These are phyloP conservation scores for Debaryomycetaceae sp. DNA, from an alignment of 1,139 yeast species.

Conservation along the genomic window DNA sequence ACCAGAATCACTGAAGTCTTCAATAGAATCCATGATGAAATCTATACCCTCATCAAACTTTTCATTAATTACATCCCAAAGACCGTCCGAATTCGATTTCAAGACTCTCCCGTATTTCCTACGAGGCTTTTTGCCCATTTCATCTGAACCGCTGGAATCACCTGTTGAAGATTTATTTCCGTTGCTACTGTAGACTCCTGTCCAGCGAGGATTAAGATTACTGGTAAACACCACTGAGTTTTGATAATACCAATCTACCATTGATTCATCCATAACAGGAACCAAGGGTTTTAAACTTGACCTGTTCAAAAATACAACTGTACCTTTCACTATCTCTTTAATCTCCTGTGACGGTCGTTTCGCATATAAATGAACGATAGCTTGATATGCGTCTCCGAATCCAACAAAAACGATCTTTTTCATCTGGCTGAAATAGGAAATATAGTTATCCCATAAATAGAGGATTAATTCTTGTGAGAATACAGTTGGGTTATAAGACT, in stretches of 20 bases:
- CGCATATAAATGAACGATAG: constrained; percentile 83
- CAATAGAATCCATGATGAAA: constrained; percentile 73
- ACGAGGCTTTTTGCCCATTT: constrained; percentile 70
- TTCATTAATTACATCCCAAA: constrained; percentile 76
- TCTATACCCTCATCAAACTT: constrained; percentile 83
- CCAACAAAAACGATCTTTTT: constrained; percentile 79
- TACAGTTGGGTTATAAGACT: constrained; percentile 55
- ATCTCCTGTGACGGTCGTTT: constrained; percentile 63
- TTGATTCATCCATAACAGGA: constrained; percentile 83
- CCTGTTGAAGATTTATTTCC: constrained; percentile 13
- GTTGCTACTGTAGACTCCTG: constrained; percentile 27
- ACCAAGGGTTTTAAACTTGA: constrained; percentile 70
- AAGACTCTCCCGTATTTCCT: constrained; percentile 88
- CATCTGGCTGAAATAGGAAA: constrained; percentile 67
- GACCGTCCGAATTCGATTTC: constrained; percentile 66
- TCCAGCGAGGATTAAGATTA: constrained; percentile 77
- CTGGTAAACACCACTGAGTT: constrained; percentile 83
- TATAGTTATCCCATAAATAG: constrained; percentile 88
- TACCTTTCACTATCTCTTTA: constrained; percentile 63
- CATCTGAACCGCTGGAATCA: constrained; percentile 26
- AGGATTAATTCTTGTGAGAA: constrained; percentile 75
- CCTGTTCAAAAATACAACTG: constrained; percentile 68
- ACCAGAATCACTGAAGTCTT: constrained; percentile 38
- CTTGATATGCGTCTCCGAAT: constrained; percentile 84
- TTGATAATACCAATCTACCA: constrained; percentile 88